These are phyloP conservation scores for Kalanchoe fedtschenkoi DNA, from an alignment of 164 flowering plant species.

Conservation along the genomic window DNA sequence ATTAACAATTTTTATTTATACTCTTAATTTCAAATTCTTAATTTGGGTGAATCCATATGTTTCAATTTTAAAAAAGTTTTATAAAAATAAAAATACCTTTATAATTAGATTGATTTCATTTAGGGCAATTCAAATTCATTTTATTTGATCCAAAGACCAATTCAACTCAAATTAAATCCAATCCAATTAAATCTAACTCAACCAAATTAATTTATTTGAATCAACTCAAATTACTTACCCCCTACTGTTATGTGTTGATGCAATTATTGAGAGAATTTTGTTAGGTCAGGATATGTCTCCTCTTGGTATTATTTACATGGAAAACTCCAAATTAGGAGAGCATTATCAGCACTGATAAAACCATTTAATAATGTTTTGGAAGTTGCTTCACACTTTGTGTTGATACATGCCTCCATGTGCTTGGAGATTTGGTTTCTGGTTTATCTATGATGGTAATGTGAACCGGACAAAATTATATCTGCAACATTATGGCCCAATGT, in stretches of 20 bases:
- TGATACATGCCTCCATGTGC: background rate
- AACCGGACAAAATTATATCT: background rate
- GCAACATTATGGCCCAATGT: background rate
- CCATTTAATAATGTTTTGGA: background rate
- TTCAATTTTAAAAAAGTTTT: too few species aligned
- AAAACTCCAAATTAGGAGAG: background rate
- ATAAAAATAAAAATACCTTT: too few species aligned
- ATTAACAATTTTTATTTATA: too few species aligned
- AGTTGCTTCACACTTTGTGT: conserved; percentile 4
- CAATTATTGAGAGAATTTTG: background rate
- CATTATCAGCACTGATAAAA: background rate
- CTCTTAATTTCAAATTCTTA: too few species aligned
- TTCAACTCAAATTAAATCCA: too few species aligned
- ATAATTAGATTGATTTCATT: too few species aligned
- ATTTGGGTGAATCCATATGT: too few species aligned
- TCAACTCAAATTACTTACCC: too few species aligned
- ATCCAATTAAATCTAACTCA: too few species aligned
- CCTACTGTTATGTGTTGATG: background rate
- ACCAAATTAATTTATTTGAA: too few species aligned
- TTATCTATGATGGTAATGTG: conserved; percentile 1
- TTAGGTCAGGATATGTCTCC: background rate
- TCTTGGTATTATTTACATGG: background rate
- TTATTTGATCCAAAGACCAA: too few species aligned
- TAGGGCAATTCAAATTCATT: too few species aligned
- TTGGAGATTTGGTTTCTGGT: background rate